Base-by-base conservation (phyloP, 2,329 filamentous ascomycete species). In the Aspergillus candidus region DNA sequence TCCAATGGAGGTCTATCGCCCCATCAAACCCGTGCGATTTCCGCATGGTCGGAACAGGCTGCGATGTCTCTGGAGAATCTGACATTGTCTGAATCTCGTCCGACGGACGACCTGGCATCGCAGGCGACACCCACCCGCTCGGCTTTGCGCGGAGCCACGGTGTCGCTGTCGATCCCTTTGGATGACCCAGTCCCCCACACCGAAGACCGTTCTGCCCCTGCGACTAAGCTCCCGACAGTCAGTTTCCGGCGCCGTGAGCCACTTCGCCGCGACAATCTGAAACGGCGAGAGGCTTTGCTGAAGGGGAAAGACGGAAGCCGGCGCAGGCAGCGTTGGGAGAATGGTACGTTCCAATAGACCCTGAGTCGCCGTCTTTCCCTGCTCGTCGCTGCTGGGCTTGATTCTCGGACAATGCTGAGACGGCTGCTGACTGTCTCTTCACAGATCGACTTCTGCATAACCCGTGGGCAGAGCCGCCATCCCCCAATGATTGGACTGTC, bases 241-340 rank as follows among this genome's bases (percentile, higher is more conserved):
- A 73, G 59, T 57, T 72, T 63, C 51, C 70, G 72, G 50, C 62
- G 85, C 34, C 74, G 74, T 47, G 74, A 76, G 56, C 72, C 75
- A 5, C 57, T 79, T 36, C 72, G 77, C 30, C 75, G 79, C 40
- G 81, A 84, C 56, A 83, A 78, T 55, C 57, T 79, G 57, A 81
- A 80, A 59, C 69, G 78, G 40, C 82, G 90, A 13, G 88, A 95
- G 53, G 79, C 82, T 2, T 62, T 94, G 41, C 73, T 93, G 29
- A 94, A 89, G 71, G 91, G 91, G 44, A 94, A 94, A 55, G 89
- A 96, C 66, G 91, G 91, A 30, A 91, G 82, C 57, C 79, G 91
- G 31, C 83, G 91, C 58, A 77, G 91, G 39, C 83, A 91, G 57
- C 78, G 91, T 44, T 97, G 90, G 89, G 93, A 98, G 73, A 98